Base-by-base conservation (phyloP, 2,329 filamentous ascomycete genomes). In the Grosmannia serpens region DNA sequence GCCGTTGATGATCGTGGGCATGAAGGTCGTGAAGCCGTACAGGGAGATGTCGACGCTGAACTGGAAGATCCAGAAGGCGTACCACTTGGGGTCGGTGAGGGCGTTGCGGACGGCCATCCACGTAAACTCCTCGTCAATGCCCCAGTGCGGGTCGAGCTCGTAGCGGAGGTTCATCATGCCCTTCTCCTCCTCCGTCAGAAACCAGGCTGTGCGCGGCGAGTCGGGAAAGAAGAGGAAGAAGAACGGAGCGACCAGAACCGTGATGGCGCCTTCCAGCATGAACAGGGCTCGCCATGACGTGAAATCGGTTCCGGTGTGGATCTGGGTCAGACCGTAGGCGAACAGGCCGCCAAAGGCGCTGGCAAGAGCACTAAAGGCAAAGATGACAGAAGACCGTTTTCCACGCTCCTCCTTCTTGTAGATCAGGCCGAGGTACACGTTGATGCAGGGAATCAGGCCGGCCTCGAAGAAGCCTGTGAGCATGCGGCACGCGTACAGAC, bases 271-370 rank as follows among this genome's bases (percentile, higher is more conserved):
- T 60, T 76, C 72, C 24, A 75, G 67, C 47, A 71, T 69, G 60
- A 74, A 74, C 4, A 74, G 65, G 67, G 71, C 73, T 53, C 67
- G 65, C 73, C 74, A 77, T 8, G 68, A 69, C 5, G 63, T 61
- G 49, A 75, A 65, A 69, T 70, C 17, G 7, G 69, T 68, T 24
- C 59, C 61, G 8, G 66, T 67, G 9, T 69, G 65, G 35, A 69
- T 69, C 46, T 69, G 67, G 10, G 73, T 72, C 26, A 74, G 70
- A 7, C 68, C 74, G 26, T 69, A 71, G 4, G 72, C 73, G 11
- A 76, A 70, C n/a, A 76, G 65, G n/a, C 74, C 73, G 4, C 71
- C 71, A 58, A 75, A 75, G 8, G 71, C 70, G 31, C 69, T 71
- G 38, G 74, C 70, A 15, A 75, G 63, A 22, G 71, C 70, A 58